These are phyloP conservation scores for Cyclocybe cylindracea DNA, from an alignment of 768 basidiomycete genomes.

Conservation along the genomic window DNA sequence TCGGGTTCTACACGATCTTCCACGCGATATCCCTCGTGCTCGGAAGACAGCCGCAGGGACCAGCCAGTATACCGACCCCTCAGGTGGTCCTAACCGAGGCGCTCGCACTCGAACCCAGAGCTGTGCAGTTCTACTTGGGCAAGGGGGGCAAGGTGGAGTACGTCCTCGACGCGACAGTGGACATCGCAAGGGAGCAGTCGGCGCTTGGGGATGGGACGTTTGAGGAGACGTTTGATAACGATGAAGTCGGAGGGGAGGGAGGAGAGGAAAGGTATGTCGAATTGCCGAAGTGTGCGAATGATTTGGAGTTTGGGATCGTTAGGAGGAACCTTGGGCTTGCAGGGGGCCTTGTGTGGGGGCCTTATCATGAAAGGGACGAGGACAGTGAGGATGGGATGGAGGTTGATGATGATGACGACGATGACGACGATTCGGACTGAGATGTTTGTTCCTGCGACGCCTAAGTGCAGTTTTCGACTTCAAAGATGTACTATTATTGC, in stretches of 20 bases:
- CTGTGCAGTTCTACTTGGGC: conserved; percentile 4
- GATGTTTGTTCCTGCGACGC: no score
- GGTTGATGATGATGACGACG: conserved; percentile 2
- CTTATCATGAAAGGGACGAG: conserved; percentile 7
- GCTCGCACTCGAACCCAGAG: not conserved
- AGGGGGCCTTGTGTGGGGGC: not conserved
- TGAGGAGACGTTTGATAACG: conserved; percentile 9
- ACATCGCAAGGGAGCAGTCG: conserved; percentile 9
- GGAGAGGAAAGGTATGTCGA: not conserved
- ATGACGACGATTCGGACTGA: not conserved
- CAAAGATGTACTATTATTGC: no score
- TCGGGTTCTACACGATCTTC: not conserved
- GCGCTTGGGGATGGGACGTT: conserved; percentile 8
- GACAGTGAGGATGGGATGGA: conserved; percentile 7
- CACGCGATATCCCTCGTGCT: not conserved
- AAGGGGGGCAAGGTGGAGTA: conserved; percentile 16
- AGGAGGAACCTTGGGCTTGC: conserved; percentile 10
- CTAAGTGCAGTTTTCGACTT: no score
- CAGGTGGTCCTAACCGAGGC: not conserved
- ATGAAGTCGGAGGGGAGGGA: not conserved
- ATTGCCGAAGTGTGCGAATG: conserved; percentile 12
- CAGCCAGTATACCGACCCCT: not conserved
- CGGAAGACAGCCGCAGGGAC: not conserved
- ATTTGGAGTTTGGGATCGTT: conserved; percentile 17
- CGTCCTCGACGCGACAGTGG: conserved; percentile 12